These are phyloP conservation scores for Cladophialophora yegresii DNA, from an alignment of 2,329 filamentous ascomycete species.

Conservation along the genomic window DNA sequence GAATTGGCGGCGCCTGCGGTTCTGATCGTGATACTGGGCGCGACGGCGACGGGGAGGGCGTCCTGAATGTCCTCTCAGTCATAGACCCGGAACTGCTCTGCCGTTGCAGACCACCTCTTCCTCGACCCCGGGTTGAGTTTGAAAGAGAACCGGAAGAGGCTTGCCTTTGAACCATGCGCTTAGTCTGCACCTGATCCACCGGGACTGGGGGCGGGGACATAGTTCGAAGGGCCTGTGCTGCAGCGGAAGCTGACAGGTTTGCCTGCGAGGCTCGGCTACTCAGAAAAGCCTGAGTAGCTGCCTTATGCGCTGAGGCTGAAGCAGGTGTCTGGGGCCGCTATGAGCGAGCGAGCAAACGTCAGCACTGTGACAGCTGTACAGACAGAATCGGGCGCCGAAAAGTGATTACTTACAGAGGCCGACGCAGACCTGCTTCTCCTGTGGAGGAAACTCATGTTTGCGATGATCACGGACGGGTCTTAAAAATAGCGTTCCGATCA, in stretches of 20 bases:
- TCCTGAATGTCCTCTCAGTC: constrained; percentile 84
- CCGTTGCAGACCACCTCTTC: constrained; percentile 58
- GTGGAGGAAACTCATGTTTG: constrained; percentile 38
- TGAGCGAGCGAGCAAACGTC: constrained; percentile 14
- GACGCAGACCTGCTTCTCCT: constrained; percentile 42
- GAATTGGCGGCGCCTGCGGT: constrained; percentile 68
- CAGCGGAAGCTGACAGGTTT: constrained; percentile 77
- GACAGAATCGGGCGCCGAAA: constrained; percentile 15
- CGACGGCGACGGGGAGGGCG: constrained; percentile 62
- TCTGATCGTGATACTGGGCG: constrained; percentile 46
- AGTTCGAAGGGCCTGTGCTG: constrained; percentile 80
- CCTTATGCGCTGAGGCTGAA: constrained; percentile 73
- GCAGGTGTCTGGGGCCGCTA: constrained; percentile 63
- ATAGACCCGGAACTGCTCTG: constrained; percentile 76
- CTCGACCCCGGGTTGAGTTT: constrained; percentile 31
- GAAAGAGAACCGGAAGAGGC: constrained; percentile 41
- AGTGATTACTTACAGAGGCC: constrained; percentile 33
- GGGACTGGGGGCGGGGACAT: constrained; percentile 75
- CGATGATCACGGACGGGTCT: constrained; percentile 7
- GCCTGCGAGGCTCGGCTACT: constrained; percentile 64
- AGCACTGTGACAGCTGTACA: constrained; percentile 21
- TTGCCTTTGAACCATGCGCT: constrained; percentile 74
- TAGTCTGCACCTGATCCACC: constrained; percentile 82
- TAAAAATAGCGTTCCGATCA: constrained; percentile 5
- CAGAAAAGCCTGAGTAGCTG: constrained; percentile 78